Conservation (phyloP, 2,329 filamentous ascomycete species). For the Diaporthe velutina region DNA sequence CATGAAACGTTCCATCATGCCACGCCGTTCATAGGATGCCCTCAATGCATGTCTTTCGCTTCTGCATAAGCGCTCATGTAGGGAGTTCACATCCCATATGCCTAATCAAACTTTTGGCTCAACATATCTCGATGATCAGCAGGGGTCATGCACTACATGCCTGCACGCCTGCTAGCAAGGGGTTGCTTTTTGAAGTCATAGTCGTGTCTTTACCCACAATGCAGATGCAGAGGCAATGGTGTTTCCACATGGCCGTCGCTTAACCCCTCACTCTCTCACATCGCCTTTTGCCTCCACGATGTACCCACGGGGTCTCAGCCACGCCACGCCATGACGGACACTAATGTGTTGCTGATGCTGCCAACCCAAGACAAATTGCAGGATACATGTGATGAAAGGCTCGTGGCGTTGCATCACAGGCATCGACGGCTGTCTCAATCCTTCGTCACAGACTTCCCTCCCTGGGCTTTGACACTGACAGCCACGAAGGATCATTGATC, state of each 20-base stretch:
- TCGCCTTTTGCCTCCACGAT: constrained; percentile 1
- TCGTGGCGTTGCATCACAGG: neutral
- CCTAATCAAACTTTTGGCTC: constrained; percentile 18
- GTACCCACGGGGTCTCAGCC: constrained; percentile 7
- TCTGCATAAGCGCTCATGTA: constrained; percentile 30
- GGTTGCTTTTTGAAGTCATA: constrained; percentile 1
- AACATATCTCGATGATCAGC: constrained; percentile 10
- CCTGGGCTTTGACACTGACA: neutral
- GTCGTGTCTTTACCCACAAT: neutral
- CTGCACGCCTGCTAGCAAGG: constrained; percentile 2
- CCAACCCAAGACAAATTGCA: neutral
- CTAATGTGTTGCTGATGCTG: neutral
- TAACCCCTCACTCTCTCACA: neutral
- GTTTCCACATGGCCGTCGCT: neutral
- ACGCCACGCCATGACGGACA: neutral
- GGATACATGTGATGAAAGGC: neutral
- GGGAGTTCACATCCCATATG: neutral
- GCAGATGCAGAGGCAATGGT: neutral
- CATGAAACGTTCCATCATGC: constrained; percentile 33
- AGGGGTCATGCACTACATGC: neutral
- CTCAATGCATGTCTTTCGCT: constrained; percentile 22
- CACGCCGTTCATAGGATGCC: constrained; percentile 1
- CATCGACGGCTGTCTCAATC: neutral
- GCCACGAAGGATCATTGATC: neutral
- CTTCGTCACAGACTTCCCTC: neutral